Conservation (phyloP, 192 early-diverging fungal genomes). For the Backusella liffmaniae region DNA sequence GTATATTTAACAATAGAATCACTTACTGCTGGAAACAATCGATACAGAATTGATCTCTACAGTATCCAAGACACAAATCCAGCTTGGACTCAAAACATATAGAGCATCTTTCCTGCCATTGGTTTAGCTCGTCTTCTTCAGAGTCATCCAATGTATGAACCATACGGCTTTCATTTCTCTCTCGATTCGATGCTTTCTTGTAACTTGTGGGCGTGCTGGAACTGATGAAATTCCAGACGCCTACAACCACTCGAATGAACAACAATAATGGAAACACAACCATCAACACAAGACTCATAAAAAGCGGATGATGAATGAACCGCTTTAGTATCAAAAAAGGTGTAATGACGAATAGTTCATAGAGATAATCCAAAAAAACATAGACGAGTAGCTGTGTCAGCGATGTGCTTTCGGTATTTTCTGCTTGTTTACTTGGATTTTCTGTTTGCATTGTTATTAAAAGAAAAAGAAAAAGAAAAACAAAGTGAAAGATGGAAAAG, state of each 20-base stretch:
- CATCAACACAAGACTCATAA: neutral
- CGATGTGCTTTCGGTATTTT: neutral
- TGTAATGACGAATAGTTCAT: neutral
- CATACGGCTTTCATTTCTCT: neutral
- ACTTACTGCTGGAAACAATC: conserved; percentile 41
- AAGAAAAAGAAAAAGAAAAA: neutral
- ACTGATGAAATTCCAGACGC: neutral
- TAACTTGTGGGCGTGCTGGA: neutral
- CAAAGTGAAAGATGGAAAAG: neutral
- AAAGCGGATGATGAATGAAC: neutral
- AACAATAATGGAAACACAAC: conserved; percentile 5
- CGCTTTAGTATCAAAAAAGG: neutral
- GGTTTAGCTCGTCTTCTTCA: conserved; percentile 43
- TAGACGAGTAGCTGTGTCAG: neutral
- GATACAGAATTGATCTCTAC: conserved; percentile 57
- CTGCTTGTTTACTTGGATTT: neutral
- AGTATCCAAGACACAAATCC: conserved; percentile 55
- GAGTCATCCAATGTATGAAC: neutral
- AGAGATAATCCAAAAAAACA: neutral
- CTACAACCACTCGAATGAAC: neutral
- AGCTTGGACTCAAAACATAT: conserved; percentile 59
- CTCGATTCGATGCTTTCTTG: neutral
- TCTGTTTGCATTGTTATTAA: neutral
- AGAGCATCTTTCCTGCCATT: conserved; percentile 54
- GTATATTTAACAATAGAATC: too few relatives aligned